A percentile compares a stretch with the other conserved stretches of the same genome.
phyloP scores from a whole-genome alignment of 2,329 filamentous ascomycete species.

The Cordyceps javanica region DNA sequence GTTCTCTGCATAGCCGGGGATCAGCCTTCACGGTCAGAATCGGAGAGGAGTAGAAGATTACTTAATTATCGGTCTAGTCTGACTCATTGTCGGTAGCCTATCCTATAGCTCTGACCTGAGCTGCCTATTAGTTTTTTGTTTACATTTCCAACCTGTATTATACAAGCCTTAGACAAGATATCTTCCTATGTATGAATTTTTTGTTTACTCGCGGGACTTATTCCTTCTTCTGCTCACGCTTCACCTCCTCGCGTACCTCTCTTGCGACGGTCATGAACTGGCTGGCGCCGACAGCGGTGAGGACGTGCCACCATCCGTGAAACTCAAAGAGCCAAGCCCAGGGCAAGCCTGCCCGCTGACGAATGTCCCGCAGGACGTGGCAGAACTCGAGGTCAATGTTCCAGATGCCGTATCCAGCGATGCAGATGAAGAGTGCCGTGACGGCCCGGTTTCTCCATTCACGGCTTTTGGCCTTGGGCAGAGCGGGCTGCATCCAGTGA shows the following conservation, averaged over 20 bases:
- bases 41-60: neutral
- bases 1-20: conserved; percentile 14
- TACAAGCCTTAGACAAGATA: neutral
- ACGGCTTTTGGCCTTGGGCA: conserved; percentile 22
- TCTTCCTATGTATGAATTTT: neutral
- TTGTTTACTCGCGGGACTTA: neutral
- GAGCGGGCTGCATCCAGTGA: conserved; percentile 22
- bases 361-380: conserved; percentile 36
- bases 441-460: conserved; percentile 23
- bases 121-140: neutral
- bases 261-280: conserved; percentile 29
- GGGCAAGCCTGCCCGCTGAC: conserved; percentile 43
- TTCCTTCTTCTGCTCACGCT: conserved; percentile 14
- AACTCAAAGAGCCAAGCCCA: conserved; percentile 51
- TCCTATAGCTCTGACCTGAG: conserved; percentile 1
- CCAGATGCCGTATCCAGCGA: conserved; percentile 47
- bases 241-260: conserved; percentile 21
- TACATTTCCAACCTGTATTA: conserved; percentile 3
- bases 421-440: conserved; percentile 28
- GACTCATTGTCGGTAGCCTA: neutral
- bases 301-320: conserved; percentile 59
- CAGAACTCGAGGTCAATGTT: conserved; percentile 51
- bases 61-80: neutral
- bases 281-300: conserved; percentile 50
- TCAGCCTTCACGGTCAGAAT: conserved; percentile 18